Base-by-base conservation (phyloP, 371 early-diverging fungal genomes). In the Mortierella sp. region DNA sequence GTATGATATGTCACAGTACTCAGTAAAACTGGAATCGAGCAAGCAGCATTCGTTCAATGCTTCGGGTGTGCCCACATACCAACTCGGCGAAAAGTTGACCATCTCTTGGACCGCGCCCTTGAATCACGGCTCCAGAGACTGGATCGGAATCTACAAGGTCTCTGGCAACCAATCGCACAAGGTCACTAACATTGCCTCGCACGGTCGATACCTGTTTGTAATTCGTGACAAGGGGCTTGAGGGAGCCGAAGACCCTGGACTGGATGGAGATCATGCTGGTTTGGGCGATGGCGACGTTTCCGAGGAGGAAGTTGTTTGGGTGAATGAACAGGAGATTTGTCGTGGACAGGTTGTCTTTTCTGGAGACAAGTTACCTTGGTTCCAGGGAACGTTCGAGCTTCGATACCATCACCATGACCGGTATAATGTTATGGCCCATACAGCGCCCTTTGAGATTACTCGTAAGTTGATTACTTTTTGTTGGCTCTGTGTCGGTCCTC, bases 131-230 rank as follows among this genome's bases (percentile, higher is more conserved):
- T 75, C 90, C n/a, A 90, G 92, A 71, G 98, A 98, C 88, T 98
- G 99, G 98, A 94, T 99, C 80, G 99, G 98, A 45, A 89, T 98
- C 4, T 99, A 97, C 88, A 92, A 92, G 50, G 92, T 96, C 0
- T 92, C 91, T 0, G 91, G 93, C 31, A 97, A 97, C 88, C 90
- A 93, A 55, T 91, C 92, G 48, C 82, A 88, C n/a, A 92, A 91
- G 47, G 87, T 96, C 50, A 97, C 99, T 38, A 96, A 93, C 14
- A 88, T 92, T 6, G 89, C 92, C 34, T 95, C 96, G n/a, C 91
- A 93, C 73, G 95, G 95, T 9, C 89, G 93, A 8, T 98, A 93
- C 84, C 88, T 92, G 42, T 96, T 91, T 73, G 55, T 72, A 0
- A 72, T 70, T 1, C 74, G 71, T 11, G 75, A 74, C 55, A 26